Conservation (phyloP, 108 stramenopile genomes). For the Seminavis robusta region DNA sequence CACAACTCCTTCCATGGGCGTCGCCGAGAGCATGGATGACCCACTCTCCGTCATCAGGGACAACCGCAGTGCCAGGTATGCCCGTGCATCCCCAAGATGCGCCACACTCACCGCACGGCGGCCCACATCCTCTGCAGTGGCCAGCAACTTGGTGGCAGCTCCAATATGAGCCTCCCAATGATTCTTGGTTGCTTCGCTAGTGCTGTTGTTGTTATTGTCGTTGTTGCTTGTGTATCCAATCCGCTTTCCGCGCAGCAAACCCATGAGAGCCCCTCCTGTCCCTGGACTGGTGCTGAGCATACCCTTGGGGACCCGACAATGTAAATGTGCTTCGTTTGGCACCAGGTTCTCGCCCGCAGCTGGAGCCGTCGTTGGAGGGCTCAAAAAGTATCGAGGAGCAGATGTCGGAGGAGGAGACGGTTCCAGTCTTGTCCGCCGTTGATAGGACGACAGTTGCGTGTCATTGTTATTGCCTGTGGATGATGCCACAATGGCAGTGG, state of each 20-base stretch:
- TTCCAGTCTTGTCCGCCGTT: not conserved
- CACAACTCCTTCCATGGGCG: slow-evolving; percentile 76
- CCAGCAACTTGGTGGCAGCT: slow-evolving; percentile 60
- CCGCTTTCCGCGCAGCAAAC: slow-evolving; percentile 38
- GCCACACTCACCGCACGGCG: slow-evolving; percentile 84
- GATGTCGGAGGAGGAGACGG: slow-evolving; percentile 1
- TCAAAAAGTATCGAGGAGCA: slow-evolving; percentile 2
- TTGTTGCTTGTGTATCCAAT: slow-evolving; percentile 7
- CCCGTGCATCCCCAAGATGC: slow-evolving; percentile 79
- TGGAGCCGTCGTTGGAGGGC: not conserved
- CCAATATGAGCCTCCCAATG: slow-evolving; percentile 58
- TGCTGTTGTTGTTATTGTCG: slow-evolving; percentile 10
- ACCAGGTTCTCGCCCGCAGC: slow-evolving; percentile 15
- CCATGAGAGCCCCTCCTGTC: slow-evolving; percentile 79
- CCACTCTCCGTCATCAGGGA: slow-evolving; percentile 34
- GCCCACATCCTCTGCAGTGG: slow-evolving; percentile 85
- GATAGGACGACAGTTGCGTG: too few relatives aligned
- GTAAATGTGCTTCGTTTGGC: too few relatives aligned
- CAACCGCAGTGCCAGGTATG: slow-evolving; percentile 79
- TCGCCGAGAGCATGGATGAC: slow-evolving; percentile 47
- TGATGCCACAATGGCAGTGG: not conserved
- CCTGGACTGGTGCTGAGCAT: slow-evolving; percentile 90
- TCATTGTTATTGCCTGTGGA: too few relatives aligned
- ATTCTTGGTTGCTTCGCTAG: slow-evolving; percentile 14
- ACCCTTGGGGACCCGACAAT: slow-evolving; percentile 50